Conservation (phyloP, 169 alveolate species). For the Babesia caballi region DNA sequence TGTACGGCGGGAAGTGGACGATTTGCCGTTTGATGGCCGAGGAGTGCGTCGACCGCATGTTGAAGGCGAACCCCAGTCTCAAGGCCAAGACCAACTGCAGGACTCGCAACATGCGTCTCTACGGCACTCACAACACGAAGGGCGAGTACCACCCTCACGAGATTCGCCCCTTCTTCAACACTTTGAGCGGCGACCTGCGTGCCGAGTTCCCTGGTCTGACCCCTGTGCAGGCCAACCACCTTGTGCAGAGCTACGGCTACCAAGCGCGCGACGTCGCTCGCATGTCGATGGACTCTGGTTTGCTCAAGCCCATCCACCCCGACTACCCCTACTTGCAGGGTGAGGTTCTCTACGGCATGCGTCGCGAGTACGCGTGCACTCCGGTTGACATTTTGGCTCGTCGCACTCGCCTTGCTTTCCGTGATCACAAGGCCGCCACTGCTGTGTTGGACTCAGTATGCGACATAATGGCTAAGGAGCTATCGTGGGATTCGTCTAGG, state of each 20-base stretch:
- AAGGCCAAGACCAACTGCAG: constrained; percentile 69
- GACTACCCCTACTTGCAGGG: constrained; percentile 72
- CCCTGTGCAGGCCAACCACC: constrained; percentile 65
- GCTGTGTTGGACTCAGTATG: constrained; percentile 52
- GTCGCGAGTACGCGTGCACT: constrained; percentile 76
- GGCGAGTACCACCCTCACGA: constrained; percentile 65
- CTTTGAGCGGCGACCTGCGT: constrained; percentile 55
- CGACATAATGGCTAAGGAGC: constrained; percentile 64
- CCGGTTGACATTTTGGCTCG: constrained; percentile 79
- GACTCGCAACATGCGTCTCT: constrained; percentile 64
- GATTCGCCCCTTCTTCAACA: constrained; percentile 67
- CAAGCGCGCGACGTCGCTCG: constrained; percentile 70
- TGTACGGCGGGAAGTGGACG: constrained; percentile 96
- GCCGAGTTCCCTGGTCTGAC: constrained; percentile 52
- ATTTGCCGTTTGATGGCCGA: constrained; percentile 91
- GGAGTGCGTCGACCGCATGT: constrained; percentile 73
- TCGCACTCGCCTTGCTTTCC: constrained; percentile 75
- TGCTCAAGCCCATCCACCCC: constrained; percentile 66
- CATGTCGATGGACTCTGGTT: constrained; percentile 58
- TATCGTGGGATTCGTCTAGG: constrained; percentile 59
- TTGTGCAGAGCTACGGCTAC: constrained; percentile 77
- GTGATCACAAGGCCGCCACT: constrained; percentile 66
- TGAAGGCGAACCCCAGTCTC: constrained; percentile 45
- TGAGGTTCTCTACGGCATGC: constrained; percentile 72
- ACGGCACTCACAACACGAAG: constrained; percentile 63